Evolutionary conservation across 352 stramenopile genomes (phyloP), one percentile per base, ranked within the genome.

Genomic region (Salisapilia sapeloensis): DNA sequence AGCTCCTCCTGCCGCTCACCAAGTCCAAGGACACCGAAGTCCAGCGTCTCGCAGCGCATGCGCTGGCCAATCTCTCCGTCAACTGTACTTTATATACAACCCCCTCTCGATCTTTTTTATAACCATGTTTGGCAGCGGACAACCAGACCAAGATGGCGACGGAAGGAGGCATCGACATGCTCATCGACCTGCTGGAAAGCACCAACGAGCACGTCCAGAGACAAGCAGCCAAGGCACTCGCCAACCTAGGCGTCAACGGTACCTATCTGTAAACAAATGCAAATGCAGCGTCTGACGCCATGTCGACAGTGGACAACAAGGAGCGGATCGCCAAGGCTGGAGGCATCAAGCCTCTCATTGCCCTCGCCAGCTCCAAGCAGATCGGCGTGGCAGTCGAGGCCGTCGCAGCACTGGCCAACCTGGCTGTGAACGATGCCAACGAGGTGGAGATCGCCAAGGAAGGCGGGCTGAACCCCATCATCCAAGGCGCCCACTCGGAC

Each of bases 71-170:
- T 40, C 60, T 96, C 25, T 95, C 80, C 1, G 87, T 97, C 16
- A 93, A 95, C 46, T 84, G 78, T 93, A 56, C 34, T 53, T 40
- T 14, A 0, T 13, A 9, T 10, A 16, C 27, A 22, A 13, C 11
- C 12, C 11, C 6, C 16, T 19, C 26, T 45, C 23, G 26, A 12
- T 11, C 7, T 6, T 6, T 23, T 33, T 41, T 17, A 13, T 32
- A n/a, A n/a, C n/a, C n/a, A n/a, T n/a, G n/a, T n/a, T n/a, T 21
- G 31, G 12, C 39, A 94, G 81, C 76, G 12, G 81, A 95, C 33
- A 96, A 96, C 39, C 87, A 96, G 58, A 80, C 75, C 30, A 76
- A 81, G 40, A 96, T 96, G 80, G 84, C 86, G 24, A 83, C 79
- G 5, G 79, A 96, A 31, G 86, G 84, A 33, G 86, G 81, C 18